Evolutionary conservation across 1,284 basidiomycete species (phyloP), one percentile per base, ranked within the genome.

Genomic region (Trichosporon sp.): DNA sequence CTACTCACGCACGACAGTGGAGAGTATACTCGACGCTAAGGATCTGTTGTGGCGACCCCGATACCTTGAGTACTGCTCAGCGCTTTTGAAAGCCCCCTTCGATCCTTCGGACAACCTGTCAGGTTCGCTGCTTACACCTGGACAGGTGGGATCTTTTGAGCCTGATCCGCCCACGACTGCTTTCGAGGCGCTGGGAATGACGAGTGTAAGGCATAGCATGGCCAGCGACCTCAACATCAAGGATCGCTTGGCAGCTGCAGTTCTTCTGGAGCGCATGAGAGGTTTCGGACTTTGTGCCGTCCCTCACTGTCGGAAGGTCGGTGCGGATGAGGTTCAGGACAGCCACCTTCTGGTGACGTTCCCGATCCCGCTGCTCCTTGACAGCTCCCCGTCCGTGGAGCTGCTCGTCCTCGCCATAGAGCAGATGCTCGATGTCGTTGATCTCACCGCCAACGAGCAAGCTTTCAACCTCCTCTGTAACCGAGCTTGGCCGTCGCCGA

Each of bases 371-470:
- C 81, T 90, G 2, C 88, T 90, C 0, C 86, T 92, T 63, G 92
- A 93, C 77, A 82, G 89, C 7, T 90, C 91, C 0, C 86, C 87
- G 8, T 88, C 89, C 51, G 91, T 93, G 3, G 91, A 93, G 77
- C 88, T 87, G 0, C 85, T 94, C 32, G 87, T 92, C 10, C 86
- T 88, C 5, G 86, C 90, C 0, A 88, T 92, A n/a, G 91, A 92
- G 78, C 87, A 88, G 0, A 90, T 89, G 73, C 83, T 94, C 21
- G 84, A 86, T 1, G 90, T 92, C 74, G 79, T 91, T 32, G 89
- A 92, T 79, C 83, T 93, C 26, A 88, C 90, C 0, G 85, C 89
- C 38, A 92, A 92, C 76, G 92, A 94, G 81, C 85, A 88, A 21
- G 92, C 89, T 0, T 87, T 92, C 68, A 81, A 91, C 6, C 83